Evolutionary conservation across 2,329 filamentous ascomycete species (phyloP), one percentile per base, ranked within the genome.

Genomic region (Xylariomycetidae sp.): DNA sequence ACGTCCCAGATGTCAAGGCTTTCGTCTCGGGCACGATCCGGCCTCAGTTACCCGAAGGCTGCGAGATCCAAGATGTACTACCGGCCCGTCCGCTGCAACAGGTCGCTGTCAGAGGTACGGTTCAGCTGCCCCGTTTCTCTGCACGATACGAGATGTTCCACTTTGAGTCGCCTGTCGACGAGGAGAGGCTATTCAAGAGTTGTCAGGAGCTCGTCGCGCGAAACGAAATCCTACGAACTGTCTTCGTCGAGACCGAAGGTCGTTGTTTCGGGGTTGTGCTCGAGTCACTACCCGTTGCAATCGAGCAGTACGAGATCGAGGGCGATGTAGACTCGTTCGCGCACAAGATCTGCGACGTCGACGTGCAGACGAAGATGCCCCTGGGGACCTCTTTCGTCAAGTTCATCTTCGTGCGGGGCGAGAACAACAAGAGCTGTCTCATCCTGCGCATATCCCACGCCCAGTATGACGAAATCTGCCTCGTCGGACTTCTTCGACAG

Each of bases 391-490:
- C 73, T 12, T 81, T 81, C 40, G 67, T 76, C 36, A 75, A 77
- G 41, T 80, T 76, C 63, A 69, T 76, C 44, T 66, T 73, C 27
- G 60, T 77, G 27, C 61, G 63, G 36, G 61, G 61, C 35, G 55
- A 50, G 23, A 49, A 45, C 13, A 47, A 41, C 19, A 43, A 51
- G 18, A 63, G 58, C 20, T 66, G 60, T 30, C 70, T 83, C 11
- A 60, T 73, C 38, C 69, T 82, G 51, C 72, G 80, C 36, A 70
- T 85, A 35, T 83, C 79, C 0, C 80, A 85, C 53, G 75, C 80
- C 1, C 80, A 84, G 45, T 84, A 83, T 49, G 80, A 85, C 43
- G 80, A 80, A 42, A 77, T 84, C 15, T 83, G 74, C 44, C 66
- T 84, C 7, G 73, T 77, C 0, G 61, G 69, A n/a, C 67, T 83